These are phyloP conservation scores for Colletotrichum phormii DNA, from an alignment of 2,329 filamentous ascomycete species.

Conservation along the genomic window DNA sequence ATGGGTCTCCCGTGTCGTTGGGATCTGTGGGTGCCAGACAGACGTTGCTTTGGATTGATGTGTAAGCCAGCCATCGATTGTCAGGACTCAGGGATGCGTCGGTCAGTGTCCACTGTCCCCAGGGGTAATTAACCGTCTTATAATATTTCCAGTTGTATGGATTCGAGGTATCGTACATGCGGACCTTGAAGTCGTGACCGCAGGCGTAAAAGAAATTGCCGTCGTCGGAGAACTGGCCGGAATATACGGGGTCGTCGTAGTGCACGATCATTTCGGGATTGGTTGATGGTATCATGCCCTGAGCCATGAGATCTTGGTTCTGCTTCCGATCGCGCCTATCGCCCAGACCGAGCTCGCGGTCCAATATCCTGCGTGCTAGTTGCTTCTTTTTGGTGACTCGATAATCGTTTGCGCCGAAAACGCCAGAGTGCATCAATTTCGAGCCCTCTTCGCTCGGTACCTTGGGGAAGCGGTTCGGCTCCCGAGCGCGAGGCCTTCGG, in stretches of 20 bases:
- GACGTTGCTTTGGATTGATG: conserved; percentile 85
- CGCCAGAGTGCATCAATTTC: conserved; percentile 84
- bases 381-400: conserved; percentile 64
- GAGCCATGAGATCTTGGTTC: conserved; percentile 63
- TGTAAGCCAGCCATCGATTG: conserved; percentile 92
- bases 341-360: conserved; percentile 83
- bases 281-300: conserved; percentile 82
- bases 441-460: conserved; percentile 83
- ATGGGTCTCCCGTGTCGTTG: conserved; percentile 82
- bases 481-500: conserved; percentile 45
- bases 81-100: conserved; percentile 92
- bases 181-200: conserved; percentile 91
- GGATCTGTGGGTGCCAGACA: conserved; percentile 91
- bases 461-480: conserved; percentile 78
- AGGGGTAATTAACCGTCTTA: conserved; percentile 87
- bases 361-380: conserved; percentile 78
- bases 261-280: conserved; percentile 89
- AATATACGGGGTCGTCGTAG: conserved; percentile 88
- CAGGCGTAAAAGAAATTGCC: conserved; percentile 97
- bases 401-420: conserved; percentile 78
- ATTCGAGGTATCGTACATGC: conserved; percentile 98
- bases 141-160: conserved; percentile 97
- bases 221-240: conserved; percentile 95
- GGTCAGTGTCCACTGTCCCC: conserved; percentile 94
- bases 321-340: conserved; percentile 68